Evolutionary conservation across 2,329 filamentous ascomycete species (phyloP).

Genomic region (Colletotrichum orbiculare): DNA sequence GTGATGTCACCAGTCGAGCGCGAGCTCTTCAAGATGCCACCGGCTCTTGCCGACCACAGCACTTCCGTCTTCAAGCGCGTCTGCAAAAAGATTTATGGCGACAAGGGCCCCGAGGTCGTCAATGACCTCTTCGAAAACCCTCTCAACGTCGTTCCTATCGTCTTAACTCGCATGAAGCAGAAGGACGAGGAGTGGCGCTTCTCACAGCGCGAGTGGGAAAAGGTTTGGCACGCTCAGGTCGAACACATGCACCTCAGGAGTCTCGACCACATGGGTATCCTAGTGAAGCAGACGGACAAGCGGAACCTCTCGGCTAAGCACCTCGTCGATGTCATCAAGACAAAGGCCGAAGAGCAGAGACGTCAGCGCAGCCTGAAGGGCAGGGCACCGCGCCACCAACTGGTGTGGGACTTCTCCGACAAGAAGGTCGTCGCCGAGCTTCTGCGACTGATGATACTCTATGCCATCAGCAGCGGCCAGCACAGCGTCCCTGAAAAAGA

Average conservation of each 20-base stretch:
- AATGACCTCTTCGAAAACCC: constrained; percentile 87
- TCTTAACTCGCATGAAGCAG: constrained; percentile 90
- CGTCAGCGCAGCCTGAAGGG: constrained; percentile 73
- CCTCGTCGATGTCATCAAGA: constrained; percentile 89
- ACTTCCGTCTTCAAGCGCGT: constrained; percentile 97
- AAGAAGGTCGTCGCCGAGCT: constrained; percentile 73
- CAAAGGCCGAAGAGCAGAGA: constrained; percentile 90
- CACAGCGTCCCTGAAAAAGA: constrained; percentile 79
- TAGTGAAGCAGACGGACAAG: constrained; percentile 90
- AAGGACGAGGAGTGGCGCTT: constrained; percentile 99
- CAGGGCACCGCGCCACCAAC: constrained; percentile 76
- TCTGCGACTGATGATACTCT: constrained; percentile 72
- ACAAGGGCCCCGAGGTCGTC: constrained; percentile 86
- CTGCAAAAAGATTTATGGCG: constrained; percentile 97
- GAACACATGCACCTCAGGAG: constrained; percentile 95
- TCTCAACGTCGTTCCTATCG: constrained; percentile 86
- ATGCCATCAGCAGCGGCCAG: constrained; percentile 74
- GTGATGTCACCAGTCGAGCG: constrained; percentile 81
- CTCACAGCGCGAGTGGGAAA: constrained; percentile 97
- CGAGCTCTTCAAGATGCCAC: constrained; percentile 80
- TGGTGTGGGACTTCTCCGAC: constrained; percentile 79
- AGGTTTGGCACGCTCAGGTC: constrained; percentile 97
- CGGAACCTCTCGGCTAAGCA: constrained; percentile 90
- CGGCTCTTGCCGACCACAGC: constrained; percentile 89
- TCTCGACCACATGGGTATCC: constrained; percentile 94